These are phyloP conservation scores for Peltaster fructicola DNA, from an alignment of 2,329 filamentous ascomycete species.

Conservation along the genomic window DNA sequence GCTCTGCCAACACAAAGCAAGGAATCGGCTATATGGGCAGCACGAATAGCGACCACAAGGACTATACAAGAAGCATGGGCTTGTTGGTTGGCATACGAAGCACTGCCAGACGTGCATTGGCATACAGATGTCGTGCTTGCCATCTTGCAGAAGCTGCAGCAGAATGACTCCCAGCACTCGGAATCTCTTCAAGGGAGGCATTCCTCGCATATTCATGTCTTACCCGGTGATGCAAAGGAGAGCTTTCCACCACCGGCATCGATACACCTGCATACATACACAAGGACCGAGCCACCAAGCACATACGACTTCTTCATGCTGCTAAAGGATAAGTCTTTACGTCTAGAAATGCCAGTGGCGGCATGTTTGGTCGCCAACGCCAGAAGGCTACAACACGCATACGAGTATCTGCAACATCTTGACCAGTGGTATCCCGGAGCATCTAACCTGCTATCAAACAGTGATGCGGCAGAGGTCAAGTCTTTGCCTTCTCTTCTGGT, in stretches of 20 bases:
- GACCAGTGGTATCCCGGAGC: slow-evolving; percentile 5
- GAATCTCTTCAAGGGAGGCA: not conserved
- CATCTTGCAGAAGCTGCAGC: slow-evolving; percentile 38
- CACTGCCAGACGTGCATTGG: slow-evolving; percentile 20
- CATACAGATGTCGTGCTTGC: slow-evolving; percentile 32
- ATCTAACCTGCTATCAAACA: slow-evolving; percentile 2
- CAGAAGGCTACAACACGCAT: slow-evolving; percentile 27
- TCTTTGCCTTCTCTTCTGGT: slow-evolving; percentile 24
- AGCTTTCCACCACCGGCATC: slow-evolving; percentile 37
- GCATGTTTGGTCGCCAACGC: slow-evolving; percentile 39
- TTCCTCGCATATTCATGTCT: slow-evolving; percentile 11
- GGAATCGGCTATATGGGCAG: slow-evolving; percentile 31
- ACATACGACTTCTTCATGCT: slow-evolving; percentile 39
- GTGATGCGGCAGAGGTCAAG: not conserved
- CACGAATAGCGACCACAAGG: slow-evolving; percentile 40
- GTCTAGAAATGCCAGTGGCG: slow-evolving; percentile 34
- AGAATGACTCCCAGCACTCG: slow-evolving; percentile 3
- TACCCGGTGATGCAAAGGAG: slow-evolving; percentile 43
- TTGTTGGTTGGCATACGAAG: slow-evolving; percentile 40
- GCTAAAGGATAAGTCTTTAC: slow-evolving; percentile 36
- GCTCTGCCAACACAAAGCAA: slow-evolving; percentile 17
- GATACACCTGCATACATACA: slow-evolving; percentile 46
- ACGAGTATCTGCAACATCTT: slow-evolving; percentile 28
- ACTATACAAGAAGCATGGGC: slow-evolving; percentile 48
- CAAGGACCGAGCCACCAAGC: slow-evolving; percentile 42